A percentile compares a stretch with the other conserved stretches of the same genome.
These are phyloP conservation scores for Lentinula lateritia DNA, from an alignment of 768 basidiomycete species.

Conservation along the genomic window DNA sequence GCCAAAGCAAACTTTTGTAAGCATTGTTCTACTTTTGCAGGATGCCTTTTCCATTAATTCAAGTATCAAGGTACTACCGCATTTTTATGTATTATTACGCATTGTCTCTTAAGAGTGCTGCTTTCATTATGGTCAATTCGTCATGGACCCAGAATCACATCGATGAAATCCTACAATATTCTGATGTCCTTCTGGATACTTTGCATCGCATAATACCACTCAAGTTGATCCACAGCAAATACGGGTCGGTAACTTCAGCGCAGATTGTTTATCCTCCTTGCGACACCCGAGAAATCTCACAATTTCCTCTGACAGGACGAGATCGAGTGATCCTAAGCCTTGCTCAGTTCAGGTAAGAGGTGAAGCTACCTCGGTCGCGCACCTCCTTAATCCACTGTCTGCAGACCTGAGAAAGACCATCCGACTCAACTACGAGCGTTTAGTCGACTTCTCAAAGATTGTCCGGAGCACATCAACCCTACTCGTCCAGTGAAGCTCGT, in stretches of 20 bases:
- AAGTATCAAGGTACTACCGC: constrained; percentile 72
- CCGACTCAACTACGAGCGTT: constrained; percentile 72
- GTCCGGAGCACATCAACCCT: constrained; percentile 45
- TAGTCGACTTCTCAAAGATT: constrained; percentile 42
- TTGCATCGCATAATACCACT: constrained; percentile 13
- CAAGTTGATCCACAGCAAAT: not conserved
- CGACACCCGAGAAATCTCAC: constrained; percentile 68
- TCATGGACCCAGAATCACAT: constrained; percentile 91
- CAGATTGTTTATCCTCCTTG: constrained; percentile 88
- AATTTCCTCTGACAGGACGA: constrained; percentile 47
- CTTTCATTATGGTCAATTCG: constrained; percentile 90
- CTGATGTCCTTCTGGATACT: constrained; percentile 43
- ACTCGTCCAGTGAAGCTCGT: constrained; percentile 49
- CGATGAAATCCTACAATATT: constrained; percentile 59
- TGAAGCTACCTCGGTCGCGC: not conserved
- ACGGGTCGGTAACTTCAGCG: constrained; percentile 16
- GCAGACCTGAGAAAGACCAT: constrained; percentile 93
- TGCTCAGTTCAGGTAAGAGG: constrained; percentile 82
- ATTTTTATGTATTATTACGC: constrained; percentile 84
- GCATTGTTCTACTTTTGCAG: constrained; percentile 14
- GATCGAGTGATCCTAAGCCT: constrained; percentile 74
- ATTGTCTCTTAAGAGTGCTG: constrained; percentile 62
- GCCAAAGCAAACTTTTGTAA: constrained; percentile 59
- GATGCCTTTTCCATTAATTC: not conserved
- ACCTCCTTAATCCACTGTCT: not conserved